Percentiles rank a stretch among this genome's conserved stretches.
phyloP scores from a whole-genome alignment of 352 stramenopile genomes.

The Globisporangium cystogenes region DNA sequence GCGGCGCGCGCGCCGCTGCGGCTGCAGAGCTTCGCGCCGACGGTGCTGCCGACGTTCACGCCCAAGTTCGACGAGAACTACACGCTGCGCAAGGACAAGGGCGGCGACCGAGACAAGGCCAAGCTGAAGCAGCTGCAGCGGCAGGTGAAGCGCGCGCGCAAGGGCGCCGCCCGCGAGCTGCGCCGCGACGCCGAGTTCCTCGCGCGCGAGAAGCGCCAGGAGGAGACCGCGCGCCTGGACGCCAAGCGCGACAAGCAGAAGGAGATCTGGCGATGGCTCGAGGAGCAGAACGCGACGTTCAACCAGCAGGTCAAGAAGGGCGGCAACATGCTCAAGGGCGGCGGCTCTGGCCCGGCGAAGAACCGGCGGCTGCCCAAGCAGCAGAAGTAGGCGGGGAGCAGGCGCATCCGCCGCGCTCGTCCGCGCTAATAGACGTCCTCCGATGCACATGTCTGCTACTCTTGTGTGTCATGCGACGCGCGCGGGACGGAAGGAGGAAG shows the following conservation, averaged over 20 bases:
- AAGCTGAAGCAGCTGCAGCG: constrained; percentile 89
- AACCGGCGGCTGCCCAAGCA: constrained; percentile 50
- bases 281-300: constrained; percentile 96
- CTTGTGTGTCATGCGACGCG: too few species aligned
- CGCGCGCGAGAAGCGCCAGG: constrained; percentile 89
- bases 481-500: too few species aligned
- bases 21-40: constrained; percentile 69
- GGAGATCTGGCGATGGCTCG: constrained; percentile 95
- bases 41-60: constrained; percentile 70
- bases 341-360: constrained; percentile 70
- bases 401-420: too few species aligned
- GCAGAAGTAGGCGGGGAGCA: constrained; percentile 18
- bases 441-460: neutral
- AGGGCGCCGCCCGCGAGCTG: constrained; percentile 93
- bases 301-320: constrained; percentile 96
- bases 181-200: constrained; percentile 93
- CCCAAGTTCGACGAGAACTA: constrained; percentile 92
- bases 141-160: constrained; percentile 96
- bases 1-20: constrained; percentile 46
- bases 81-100: constrained; percentile 90
- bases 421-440: constrained; percentile 7
- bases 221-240: constrained; percentile 68
- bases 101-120: constrained; percentile 70
- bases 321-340: constrained; percentile 93
- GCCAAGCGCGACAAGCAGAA: constrained; percentile 90